Evolutionary conservation across 2,329 filamentous ascomycete species (phyloP).

Genomic region (Verticillium klebahnii): DNA sequence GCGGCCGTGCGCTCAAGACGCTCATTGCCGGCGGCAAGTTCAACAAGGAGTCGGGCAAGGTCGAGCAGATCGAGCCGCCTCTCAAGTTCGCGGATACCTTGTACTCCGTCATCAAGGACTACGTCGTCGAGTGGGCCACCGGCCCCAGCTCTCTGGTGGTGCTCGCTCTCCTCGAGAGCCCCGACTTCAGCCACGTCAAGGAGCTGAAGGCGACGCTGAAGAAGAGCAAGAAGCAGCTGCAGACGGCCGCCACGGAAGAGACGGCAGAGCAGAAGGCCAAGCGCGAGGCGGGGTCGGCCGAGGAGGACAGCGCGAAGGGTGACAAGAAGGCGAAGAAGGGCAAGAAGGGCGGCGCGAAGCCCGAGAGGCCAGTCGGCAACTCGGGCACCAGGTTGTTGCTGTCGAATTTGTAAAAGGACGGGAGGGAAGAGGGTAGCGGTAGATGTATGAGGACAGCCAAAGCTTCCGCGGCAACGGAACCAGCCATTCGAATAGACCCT

Average conservation of each 20-base stretch:
- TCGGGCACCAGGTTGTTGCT: slow-evolving; percentile 57
- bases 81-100: slow-evolving; percentile 76
- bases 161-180: slow-evolving; percentile 72
- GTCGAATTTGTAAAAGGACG: slow-evolving; percentile 41
- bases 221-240: slow-evolving; percentile 66
- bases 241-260: slow-evolving; percentile 61
- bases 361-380: slow-evolving; percentile 49
- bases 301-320: slow-evolving; percentile 29
- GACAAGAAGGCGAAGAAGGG: slow-evolving; percentile 38
- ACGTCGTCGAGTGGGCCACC: slow-evolving; percentile 78
- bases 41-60: slow-evolving; percentile 66
- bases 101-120: slow-evolving; percentile 74
- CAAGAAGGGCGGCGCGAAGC: slow-evolving; percentile 37
- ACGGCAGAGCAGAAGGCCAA: slow-evolving; percentile 47
- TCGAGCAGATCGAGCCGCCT: slow-evolving; percentile 69
- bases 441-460: background rate
- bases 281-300: slow-evolving; percentile 41
- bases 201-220: slow-evolving; percentile 67
- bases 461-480: background rate
- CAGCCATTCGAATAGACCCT: background rate
- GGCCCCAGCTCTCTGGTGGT: slow-evolving; percentile 84
- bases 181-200: slow-evolving; percentile 61
- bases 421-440: background rate
- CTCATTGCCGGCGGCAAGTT: slow-evolving; percentile 87
- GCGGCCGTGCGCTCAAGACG: slow-evolving; percentile 83